Conservation (phyloP, 371 early-diverging fungal species). For the Circinella minor region DNA sequence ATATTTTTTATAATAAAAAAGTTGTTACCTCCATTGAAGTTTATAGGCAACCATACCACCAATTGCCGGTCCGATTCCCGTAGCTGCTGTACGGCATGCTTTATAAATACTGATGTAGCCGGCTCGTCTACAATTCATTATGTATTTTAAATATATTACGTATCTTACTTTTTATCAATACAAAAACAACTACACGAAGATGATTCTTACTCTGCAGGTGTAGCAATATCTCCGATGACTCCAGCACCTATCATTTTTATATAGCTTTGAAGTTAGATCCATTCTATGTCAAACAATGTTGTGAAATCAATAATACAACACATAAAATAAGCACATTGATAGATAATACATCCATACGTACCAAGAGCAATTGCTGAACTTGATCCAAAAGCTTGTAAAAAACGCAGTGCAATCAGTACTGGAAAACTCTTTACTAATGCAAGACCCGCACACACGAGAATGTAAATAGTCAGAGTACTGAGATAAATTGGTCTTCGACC, state of each 20-base stretch:
- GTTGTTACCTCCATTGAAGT: slow-evolving; percentile 3
- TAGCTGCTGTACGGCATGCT: slow-evolving; percentile 31
- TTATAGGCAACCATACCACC: slow-evolving; percentile 18
- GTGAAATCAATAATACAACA: too few relatives aligned
- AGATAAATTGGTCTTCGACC: slow-evolving; percentile 28
- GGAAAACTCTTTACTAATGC: slow-evolving; percentile 13
- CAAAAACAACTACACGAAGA: not conserved
- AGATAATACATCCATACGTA: not conserved
- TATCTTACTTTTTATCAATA: not conserved
- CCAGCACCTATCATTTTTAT: slow-evolving; percentile 48
- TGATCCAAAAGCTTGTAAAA: slow-evolving; percentile 25
- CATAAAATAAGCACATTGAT: too few relatives aligned
- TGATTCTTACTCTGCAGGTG: slow-evolving; percentile 39
- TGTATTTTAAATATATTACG: not conserved
- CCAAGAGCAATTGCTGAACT: slow-evolving; percentile 50
- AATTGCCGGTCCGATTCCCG: slow-evolving; percentile 56
- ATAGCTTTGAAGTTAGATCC: slow-evolving; percentile 36
- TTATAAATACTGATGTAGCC: slow-evolving; percentile 57
- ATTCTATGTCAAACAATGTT: not conserved
- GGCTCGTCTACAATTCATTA: slow-evolving; percentile 30
- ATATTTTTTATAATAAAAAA: not conserved
- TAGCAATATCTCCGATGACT: slow-evolving; percentile 59
- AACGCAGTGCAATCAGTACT: slow-evolving; percentile 17
- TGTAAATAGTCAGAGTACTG: slow-evolving; percentile 11
- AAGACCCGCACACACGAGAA: slow-evolving; percentile 14